phyloP scores from a whole-genome alignment of 208 protist genomes.

The Trypanosoma melophagium region DNA sequence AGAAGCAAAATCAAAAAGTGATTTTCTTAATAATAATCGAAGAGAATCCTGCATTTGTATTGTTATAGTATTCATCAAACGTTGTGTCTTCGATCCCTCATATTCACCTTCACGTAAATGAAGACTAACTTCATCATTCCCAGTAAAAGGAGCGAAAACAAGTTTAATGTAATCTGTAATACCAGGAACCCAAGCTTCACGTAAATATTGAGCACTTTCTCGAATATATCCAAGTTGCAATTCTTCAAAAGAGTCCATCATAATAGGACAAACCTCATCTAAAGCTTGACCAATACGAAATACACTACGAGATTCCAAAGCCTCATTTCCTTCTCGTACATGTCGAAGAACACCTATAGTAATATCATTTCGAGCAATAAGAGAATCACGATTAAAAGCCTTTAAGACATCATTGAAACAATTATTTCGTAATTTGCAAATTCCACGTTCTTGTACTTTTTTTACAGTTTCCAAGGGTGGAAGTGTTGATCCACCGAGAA shows the following conservation, averaged over 20 bases:
- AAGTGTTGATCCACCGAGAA: conserved; percentile 39
- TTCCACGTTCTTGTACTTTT: conserved; percentile 44
- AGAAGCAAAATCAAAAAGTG: conserved; percentile 73
- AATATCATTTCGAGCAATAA: conserved; percentile 45
- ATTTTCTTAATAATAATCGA: conserved; percentile 60
- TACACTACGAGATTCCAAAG: conserved; percentile 60
- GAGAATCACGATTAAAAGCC: conserved; percentile 58
- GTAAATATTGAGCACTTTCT: conserved; percentile 67
- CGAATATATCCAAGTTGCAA: conserved; percentile 68
- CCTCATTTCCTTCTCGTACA: conserved; percentile 71
- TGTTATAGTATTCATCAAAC: conserved; percentile 88
- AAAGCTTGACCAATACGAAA: conserved; percentile 66
- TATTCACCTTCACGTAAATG: conserved; percentile 90
- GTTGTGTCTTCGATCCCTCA: conserved; percentile 90
- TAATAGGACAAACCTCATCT: conserved; percentile 57
- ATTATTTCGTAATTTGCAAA: conserved; percentile 35
- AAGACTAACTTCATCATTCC: conserved; percentile 67
- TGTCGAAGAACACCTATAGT: conserved; percentile 61
- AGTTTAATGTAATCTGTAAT: conserved; percentile 56
- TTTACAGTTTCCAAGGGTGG: conserved; percentile 19
- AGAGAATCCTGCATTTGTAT: conserved; percentile 94
- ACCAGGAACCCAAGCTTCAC: conserved; percentile 74
- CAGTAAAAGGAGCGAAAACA: conserved; percentile 33
- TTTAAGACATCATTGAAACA: conserved; percentile 49
- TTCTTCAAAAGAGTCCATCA: conserved; percentile 88